These are phyloP conservation scores for Russula brevipes DNA, from an alignment of 768 basidiomycete genomes.

Conservation along the genomic window DNA sequence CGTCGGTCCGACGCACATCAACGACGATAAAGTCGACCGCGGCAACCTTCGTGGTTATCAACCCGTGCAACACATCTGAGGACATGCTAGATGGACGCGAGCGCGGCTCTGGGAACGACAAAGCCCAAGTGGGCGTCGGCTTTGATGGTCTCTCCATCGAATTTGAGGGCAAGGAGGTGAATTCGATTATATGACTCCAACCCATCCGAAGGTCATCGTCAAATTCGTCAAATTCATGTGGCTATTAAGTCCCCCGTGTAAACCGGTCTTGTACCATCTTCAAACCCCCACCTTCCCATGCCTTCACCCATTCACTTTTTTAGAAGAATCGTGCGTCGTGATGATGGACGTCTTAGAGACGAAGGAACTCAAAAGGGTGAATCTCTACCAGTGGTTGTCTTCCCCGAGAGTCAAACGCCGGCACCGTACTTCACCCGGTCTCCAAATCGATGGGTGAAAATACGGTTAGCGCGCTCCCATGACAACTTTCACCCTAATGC, in stretches of 20 bases:
- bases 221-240: conserved; percentile 1
- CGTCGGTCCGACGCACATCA: conserved; percentile 37
- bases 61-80: conserved; percentile 25
- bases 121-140: conserved; percentile 25
- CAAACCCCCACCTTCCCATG: not conserved
- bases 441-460: conserved; percentile 25
- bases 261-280: not conserved
- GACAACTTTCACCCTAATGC: no score
- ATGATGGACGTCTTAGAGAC: not conserved
- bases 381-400: not conserved
- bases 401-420: not conserved
- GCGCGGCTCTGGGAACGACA: conserved; percentile 22
- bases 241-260: no score
- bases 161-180: not conserved
- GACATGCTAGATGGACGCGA: conserved; percentile 25
- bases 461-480: conserved; percentile 18
- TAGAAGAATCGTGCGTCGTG: not conserved
- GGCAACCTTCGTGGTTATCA: conserved; percentile 26
- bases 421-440: not conserved
- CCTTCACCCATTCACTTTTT: not conserved
- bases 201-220: not conserved
- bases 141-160: not conserved
- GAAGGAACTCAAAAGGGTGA: not conserved
- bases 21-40: conserved; percentile 34
- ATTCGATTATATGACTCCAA: not conserved